phyloP scores from a whole-genome alignment of 306 rosid genomes.

The Lathyrus aphaca region DNA sequence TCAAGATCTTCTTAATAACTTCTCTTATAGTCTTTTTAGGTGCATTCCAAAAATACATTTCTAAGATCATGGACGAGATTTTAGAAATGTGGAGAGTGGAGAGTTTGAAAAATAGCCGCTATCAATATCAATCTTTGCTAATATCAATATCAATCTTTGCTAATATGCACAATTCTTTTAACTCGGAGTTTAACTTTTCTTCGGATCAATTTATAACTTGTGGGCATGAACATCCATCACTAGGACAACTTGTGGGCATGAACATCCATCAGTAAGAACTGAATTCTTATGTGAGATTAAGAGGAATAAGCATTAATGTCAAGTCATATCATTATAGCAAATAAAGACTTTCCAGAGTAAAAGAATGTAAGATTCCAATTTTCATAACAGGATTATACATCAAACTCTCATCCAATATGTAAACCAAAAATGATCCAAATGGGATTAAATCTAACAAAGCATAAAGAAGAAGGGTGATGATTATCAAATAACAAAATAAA shows the following conservation, averaged over 20 bases:
- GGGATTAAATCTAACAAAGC: no score
- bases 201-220: neutral
- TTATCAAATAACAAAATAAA: no score
- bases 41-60: neutral
- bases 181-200: neutral
- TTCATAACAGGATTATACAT: neutral
- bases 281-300: neutral
- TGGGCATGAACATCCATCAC: neutral
- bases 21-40: no score
- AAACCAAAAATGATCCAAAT: no score
- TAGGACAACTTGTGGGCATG: neutral
- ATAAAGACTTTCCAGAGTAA: neutral
- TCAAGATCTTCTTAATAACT: no score
- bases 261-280: neutral
- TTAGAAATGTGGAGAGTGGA: neutral
- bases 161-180: neutral
- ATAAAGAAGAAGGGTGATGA: no score
- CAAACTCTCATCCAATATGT: no score
- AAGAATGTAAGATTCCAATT: neutral
- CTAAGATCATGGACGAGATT: neutral
- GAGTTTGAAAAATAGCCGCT: neutral
- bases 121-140: neutral
- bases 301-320: conserved; percentile 2
- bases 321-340: neutral
- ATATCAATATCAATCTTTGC: no score